Base-by-base conservation (phyloP, 176 grass and related monocot genomes). In the Aegilops umbellulata region DNA sequence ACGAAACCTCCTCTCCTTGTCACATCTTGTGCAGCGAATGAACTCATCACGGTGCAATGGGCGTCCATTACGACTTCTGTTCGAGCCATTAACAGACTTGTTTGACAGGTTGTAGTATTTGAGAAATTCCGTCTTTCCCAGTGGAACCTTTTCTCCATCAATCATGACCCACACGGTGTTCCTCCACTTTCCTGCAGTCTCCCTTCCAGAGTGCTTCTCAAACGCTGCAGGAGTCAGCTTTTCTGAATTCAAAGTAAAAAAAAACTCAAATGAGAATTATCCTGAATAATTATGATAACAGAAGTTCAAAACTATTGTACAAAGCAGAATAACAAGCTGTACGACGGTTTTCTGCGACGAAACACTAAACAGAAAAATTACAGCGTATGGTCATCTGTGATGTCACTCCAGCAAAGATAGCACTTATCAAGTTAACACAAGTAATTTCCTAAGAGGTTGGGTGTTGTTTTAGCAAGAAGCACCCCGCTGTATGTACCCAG, bases 81-180 rank as follows among this genome's bases (percentile, higher is more conserved):
- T 91, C 63, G 95, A 92, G 44, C 95, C 89, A 44, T 90, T 97
- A 47, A 79, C 65, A 3, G 88, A 82, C 83, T 88, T 98, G 42
- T 85, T 92, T 4, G 91, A 85, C 76, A 80, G 34, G 32, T 82
- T 88, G 87, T 98, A 95, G 90, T 98, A 95, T 76, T 91, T 95
- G 39, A 98, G 91, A 65, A 98, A 71, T 69, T 84, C 84, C 7
- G 96, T 95, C 82, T 95, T 98, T 60, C 86, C 82, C 23, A 98
- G 60, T 72, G 96, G 92, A 44, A 95, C 92, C 30, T 98, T 98
- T 42, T 94, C 93, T 49, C 96, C 96, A 89, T 94, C 79, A 81
- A 95, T 84, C 55, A 98, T 98, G 31, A 94, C 88, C 96, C 96
- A 98, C 68, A 98, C 87, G 27, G 84, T 98, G 90, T 95, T 98